Conservation (phyloP, 306 rosid species). For the Carpinus fangiana region DNA sequence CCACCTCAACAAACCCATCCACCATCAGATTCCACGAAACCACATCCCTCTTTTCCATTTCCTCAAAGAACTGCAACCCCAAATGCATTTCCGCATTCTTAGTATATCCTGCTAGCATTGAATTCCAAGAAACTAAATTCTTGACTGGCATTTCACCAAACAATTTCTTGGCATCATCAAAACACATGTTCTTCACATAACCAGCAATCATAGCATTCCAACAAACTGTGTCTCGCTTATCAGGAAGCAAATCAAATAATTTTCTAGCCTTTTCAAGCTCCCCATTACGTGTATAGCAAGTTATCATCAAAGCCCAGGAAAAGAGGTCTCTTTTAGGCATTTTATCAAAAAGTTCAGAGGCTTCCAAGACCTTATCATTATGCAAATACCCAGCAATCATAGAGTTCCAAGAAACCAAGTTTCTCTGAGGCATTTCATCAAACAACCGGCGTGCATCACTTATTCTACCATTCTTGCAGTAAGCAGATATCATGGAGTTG, state of each 20-base stretch:
- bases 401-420: conserved; percentile 76
- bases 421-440: conserved; percentile 61
- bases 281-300: conserved; percentile 63
- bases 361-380: conserved; percentile 55
- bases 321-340: conserved; percentile 64
- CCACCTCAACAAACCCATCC: conserved; percentile 57
- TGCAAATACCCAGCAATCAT: conserved; percentile 76
- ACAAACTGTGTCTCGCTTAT: conserved; percentile 60
- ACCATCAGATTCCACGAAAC: conserved; percentile 83
- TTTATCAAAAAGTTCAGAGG: conserved; percentile 49
- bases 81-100: conserved; percentile 64
- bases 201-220: conserved; percentile 83
- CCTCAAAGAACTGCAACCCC: conserved; percentile 58
- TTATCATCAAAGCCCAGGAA: conserved; percentile 81
- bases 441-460: conserved; percentile 61
- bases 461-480: conserved; percentile 64
- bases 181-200: conserved; percentile 65
- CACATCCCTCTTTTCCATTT: conserved; percentile 60
- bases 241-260: conserved; percentile 59
- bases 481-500: conserved; percentile 79
- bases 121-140: conserved; percentile 76
- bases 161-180: conserved; percentile 54
- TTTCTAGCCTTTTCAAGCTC: conserved; percentile 71
- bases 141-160: conserved; percentile 67
- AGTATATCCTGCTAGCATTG: conserved; percentile 72